Evolutionary conservation across 805 yeast species (phyloP).

Genomic region (Candida argentea): DNA sequence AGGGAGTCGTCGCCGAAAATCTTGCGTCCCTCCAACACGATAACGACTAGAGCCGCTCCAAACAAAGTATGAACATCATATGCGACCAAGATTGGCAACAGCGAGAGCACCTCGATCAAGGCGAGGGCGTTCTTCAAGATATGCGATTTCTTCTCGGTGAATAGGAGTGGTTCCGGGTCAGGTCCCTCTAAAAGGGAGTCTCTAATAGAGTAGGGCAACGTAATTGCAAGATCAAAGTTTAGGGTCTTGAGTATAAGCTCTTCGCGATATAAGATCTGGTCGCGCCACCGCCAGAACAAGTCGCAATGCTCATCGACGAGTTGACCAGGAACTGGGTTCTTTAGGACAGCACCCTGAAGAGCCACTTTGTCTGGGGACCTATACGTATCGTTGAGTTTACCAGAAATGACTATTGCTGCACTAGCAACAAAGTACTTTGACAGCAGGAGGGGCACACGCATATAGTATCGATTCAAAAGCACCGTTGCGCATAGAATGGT

Average conservation of each 20-base stretch:
- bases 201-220: slow-evolving; percentile 27
- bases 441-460: slow-evolving; percentile 31
- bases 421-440: slow-evolving; percentile 35
- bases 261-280: slow-evolving; percentile 32
- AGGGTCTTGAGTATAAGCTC: slow-evolving; percentile 28
- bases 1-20: slow-evolving; percentile 8
- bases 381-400: slow-evolving; percentile 32
- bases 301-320: slow-evolving; percentile 29
- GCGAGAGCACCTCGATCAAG: slow-evolving; percentile 27
- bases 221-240: slow-evolving; percentile 29
- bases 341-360: slow-evolving; percentile 23
- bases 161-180: slow-evolving; percentile 2
- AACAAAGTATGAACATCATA: slow-evolving; percentile 24
- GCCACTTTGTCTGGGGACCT: slow-evolving; percentile 36
- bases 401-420: slow-evolving; percentile 33
- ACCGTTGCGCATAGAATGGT: slow-evolving; percentile 35
- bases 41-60: slow-evolving; percentile 17
- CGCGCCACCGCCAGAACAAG: slow-evolving; percentile 35
- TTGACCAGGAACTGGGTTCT: slow-evolving; percentile 18
- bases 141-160: slow-evolving; percentile 10
- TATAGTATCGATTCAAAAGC: slow-evolving; percentile 28
- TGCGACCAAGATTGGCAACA: slow-evolving; percentile 27
- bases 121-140: slow-evolving; percentile 21
- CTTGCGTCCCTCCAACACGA: slow-evolving; percentile 12
- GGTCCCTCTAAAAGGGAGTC: slow-evolving; percentile 11